Conservation (phyloP, 1,284 basidiomycete species). For the Moesziomyces aphidis region DNA sequence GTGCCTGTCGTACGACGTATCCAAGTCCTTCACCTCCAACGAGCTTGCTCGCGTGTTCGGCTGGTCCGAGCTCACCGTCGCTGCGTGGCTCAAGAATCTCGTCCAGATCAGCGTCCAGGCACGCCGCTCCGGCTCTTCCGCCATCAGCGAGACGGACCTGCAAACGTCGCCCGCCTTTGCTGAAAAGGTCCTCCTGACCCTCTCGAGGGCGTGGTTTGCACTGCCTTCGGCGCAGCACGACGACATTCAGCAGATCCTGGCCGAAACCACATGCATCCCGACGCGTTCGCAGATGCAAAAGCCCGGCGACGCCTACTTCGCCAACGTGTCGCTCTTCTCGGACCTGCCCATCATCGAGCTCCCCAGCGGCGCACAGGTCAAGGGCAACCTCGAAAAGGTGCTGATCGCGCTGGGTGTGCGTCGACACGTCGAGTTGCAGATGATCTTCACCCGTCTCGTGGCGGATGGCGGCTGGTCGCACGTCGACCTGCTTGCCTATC, state of each 20-base stretch:
- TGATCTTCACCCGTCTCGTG: slow-evolving; percentile 69
- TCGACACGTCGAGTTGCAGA: slow-evolving; percentile 79
- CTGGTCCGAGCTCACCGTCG: slow-evolving; percentile 83
- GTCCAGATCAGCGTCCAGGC: slow-evolving; percentile 69
- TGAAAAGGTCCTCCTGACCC: slow-evolving; percentile 80
- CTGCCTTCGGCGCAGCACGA: slow-evolving; percentile 75
- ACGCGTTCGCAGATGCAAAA: slow-evolving; percentile 81
- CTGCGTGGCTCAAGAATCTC: slow-evolving; percentile 82
- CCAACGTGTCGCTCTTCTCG: slow-evolving; percentile 85
- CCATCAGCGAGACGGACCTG: slow-evolving; percentile 74
- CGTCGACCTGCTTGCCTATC: slow-evolving; percentile 69
- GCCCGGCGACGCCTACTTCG: slow-evolving; percentile 86
- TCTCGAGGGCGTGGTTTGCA: slow-evolving; percentile 82
- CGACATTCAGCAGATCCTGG: slow-evolving; percentile 75
- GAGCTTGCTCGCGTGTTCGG: slow-evolving; percentile 70
- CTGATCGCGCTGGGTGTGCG: slow-evolving; percentile 84
- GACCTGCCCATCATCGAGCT: slow-evolving; percentile 83
- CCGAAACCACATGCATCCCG: slow-evolving; percentile 80
- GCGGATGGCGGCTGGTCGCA: slow-evolving; percentile 69
- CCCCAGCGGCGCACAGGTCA: slow-evolving; percentile 76
- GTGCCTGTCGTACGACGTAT: slow-evolving; percentile 80
- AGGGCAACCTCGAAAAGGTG: slow-evolving; percentile 81
- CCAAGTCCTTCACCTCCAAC: slow-evolving; percentile 71
- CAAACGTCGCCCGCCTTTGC: slow-evolving; percentile 79
- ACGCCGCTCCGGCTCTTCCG: slow-evolving; percentile 65